Evolutionary conservation across 2,329 filamentous ascomycete genomes (phyloP), one percentile per base, ranked within the genome.

Genomic region (Coniochaeta sp.): DNA sequence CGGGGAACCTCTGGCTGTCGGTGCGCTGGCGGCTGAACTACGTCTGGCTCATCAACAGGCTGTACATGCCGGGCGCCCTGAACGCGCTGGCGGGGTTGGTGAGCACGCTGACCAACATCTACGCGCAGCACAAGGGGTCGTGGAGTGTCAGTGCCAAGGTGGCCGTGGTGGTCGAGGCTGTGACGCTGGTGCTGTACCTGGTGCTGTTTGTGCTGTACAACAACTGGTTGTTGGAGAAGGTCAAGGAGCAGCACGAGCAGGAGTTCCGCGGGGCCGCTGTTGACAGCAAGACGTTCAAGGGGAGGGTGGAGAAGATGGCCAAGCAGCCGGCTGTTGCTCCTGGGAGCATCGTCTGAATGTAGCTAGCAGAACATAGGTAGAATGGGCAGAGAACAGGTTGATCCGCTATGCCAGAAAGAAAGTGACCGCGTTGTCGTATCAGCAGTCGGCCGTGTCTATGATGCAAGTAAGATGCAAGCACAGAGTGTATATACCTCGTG

Each of bases 21-120:
- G 69, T 73, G 58, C 69, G 71, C 22, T 79, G 78, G 70, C 68
- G 75, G 42, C 65, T 68, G 17, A 83, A 84, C 63, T 82, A 83
- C 60, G 73, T 83, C 19, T 85, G 80, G 81, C 71, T 83, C 24
- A 72, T 81, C 9, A 81, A 82, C 65, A 73, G 75, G 60, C 70
- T 84, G 14, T 81, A 83, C 63, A 61, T 81, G 62, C 75, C 75
- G 0, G 70, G 73, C 0, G 64, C 75, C 14, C 68, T 81, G 58
- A 81, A 82, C 66, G 77, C 76, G 16, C 63, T 79, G 16, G 80
- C 79, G 5, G 81, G 81, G 1, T 63, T 83, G 30, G 71, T 83
- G 7, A 77, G 76, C 1, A 81, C 80, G 0, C 63, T 83, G 5
- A 72, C 81, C 4, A 77, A 77, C 63, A 73, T 84, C 4, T 82